These are phyloP conservation scores for Tricholoma sp. DNA, from an alignment of 768 basidiomycete species.

Conservation along the genomic window DNA sequence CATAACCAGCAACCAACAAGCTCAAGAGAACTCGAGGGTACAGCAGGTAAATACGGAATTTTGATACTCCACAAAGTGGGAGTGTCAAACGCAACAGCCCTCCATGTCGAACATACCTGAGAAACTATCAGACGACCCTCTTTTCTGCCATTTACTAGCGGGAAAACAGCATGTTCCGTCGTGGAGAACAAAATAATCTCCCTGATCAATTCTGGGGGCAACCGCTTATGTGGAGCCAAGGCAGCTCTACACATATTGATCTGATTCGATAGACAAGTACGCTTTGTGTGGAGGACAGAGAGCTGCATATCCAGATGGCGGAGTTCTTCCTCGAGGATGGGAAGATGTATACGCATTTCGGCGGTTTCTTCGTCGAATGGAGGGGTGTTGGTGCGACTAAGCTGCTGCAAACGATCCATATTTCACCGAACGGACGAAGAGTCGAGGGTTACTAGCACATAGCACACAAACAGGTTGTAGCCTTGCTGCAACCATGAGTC, in stretches of 20 bases:
- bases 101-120: conserved; percentile 1
- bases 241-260: neutral
- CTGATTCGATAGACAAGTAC: neutral
- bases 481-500: neutral
- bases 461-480: neutral
- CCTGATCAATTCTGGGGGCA: conserved; percentile 1
- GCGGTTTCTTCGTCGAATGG: neutral
- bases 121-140: neutral
- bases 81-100: neutral
- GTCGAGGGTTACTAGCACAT: neutral
- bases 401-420: neutral
- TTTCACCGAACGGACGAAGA: neutral
- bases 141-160: neutral
- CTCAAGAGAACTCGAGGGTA: neutral
- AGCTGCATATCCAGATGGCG: neutral
- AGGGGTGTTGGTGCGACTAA: neutral
- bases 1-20: neutral
- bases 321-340: neutral
- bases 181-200: neutral
- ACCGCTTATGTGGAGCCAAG: conserved; percentile 1
- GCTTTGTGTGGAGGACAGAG: neutral
- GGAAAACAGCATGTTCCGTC: neutral
- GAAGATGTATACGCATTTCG: neutral
- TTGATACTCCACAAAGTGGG: neutral
- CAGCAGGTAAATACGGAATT: neutral